Evolutionary conservation across 371 early-diverging fungal species (phyloP).

Genomic region (Mortierella sp.): DNA sequence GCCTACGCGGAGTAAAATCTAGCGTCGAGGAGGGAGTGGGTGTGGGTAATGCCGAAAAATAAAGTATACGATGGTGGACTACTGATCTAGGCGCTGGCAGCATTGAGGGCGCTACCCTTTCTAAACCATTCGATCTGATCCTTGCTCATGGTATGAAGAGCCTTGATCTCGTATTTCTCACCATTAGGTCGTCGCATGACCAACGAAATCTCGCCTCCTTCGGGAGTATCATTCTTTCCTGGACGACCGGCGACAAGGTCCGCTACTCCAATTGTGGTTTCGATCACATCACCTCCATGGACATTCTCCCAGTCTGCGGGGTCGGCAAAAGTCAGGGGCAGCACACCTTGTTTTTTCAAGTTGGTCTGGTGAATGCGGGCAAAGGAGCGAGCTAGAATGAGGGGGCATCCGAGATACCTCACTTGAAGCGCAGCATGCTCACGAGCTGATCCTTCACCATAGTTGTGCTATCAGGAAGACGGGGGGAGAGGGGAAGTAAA

Average conservation of each 20-base stretch:
- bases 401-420: conserved; percentile 90
- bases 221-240: conserved; percentile 68
- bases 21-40: too few relatives aligned
- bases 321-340: conserved; percentile 92
- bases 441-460: conserved; percentile 98
- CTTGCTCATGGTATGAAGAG: conserved; percentile 91
- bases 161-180: conserved; percentile 56
- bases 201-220: conserved; percentile 67
- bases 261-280: conserved; percentile 78
- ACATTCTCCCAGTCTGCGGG: conserved; percentile 85
- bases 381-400: conserved; percentile 92
- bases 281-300: conserved; percentile 81
- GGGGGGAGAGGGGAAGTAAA: neutral
- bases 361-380: conserved; percentile 99
- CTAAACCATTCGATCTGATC: conserved; percentile 96
- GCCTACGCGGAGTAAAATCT: too few relatives aligned
- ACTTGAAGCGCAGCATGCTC: conserved; percentile 97
- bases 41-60: too few relatives aligned
- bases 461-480: conserved; percentile 78
- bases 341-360: conserved; percentile 97
- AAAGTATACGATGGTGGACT: too few relatives aligned
- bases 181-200: conserved; percentile 54
- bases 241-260: conserved; percentile 61
- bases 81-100: conserved; percentile 34
- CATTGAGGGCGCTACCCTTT: conserved; percentile 91